Conservation (phyloP, 2,329 filamentous ascomycete genomes). For the Nannizzia gypsea region DNA sequence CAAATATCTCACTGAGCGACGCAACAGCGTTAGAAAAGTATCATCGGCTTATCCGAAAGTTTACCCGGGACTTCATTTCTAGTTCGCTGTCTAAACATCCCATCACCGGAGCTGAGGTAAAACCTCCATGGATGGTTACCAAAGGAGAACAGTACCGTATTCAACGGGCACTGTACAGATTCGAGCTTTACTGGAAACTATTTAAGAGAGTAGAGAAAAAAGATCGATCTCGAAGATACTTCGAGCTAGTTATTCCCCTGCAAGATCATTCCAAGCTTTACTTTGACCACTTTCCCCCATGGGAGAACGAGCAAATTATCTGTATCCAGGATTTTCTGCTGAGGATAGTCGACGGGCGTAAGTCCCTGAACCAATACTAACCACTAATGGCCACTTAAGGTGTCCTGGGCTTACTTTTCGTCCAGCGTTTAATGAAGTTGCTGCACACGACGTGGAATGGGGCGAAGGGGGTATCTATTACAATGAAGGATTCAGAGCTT, state of each 20-base stretch:
- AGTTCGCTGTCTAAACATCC: not conserved
- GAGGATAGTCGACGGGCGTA: constrained; percentile 4
- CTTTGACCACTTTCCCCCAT: constrained; percentile 8
- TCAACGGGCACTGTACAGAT: constrained; percentile 12
- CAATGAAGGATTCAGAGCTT: not conserved
- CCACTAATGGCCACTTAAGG: too few species aligned
- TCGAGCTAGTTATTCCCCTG: not conserved
- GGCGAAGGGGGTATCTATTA: not conserved
- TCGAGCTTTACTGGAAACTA: constrained; percentile 12
- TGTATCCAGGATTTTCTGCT: constrained; percentile 13
- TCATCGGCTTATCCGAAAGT: not conserved
- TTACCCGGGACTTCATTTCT: not conserved
- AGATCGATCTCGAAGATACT: not conserved
- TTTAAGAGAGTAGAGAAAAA: not conserved
- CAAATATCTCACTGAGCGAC: not conserved
- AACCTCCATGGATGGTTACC: not conserved
- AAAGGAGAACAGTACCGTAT: constrained; percentile 7
- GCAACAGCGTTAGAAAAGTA: not conserved
- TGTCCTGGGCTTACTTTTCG: not conserved
- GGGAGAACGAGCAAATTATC: constrained; percentile 12
- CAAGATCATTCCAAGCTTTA: not conserved
- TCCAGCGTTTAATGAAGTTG: constrained; percentile 4
- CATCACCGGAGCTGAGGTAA: not conserved
- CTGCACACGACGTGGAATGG: constrained; percentile 3
- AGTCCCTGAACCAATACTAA: not conserved